A percentile compares a stretch with the other conserved stretches of the same genome.
These are phyloP conservation scores for Apiotrichum akiyoshidainum DNA, from an alignment of 1,284 basidiomycete genomes.

Conservation along the genomic window DNA sequence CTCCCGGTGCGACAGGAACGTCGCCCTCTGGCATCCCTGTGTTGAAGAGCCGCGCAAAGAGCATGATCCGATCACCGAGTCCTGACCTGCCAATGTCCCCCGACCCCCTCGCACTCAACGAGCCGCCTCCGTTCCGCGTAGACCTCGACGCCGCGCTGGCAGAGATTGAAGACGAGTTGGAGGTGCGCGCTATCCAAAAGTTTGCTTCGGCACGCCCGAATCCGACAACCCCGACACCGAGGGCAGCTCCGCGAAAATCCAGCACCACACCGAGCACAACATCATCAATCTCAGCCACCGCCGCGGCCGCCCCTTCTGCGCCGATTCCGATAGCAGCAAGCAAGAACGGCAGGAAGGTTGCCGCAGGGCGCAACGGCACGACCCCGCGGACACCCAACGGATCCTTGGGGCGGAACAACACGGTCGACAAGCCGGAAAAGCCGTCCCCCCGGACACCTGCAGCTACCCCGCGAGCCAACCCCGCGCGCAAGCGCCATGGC, in stretches of 20 bases:
- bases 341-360: no score
- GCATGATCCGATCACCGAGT: slow-evolving; percentile 11
- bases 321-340: no score
- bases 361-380: neutral
- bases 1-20: neutral
- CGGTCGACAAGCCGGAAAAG: neutral
- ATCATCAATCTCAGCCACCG: no score
- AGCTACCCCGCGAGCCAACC: neutral
- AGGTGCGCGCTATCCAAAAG: slow-evolving; percentile 16
- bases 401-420: neutral
- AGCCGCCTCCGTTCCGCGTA: slow-evolving; percentile 19
- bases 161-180: slow-evolving; percentile 23
- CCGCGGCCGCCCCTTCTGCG: no score
- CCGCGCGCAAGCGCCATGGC: slow-evolving; percentile 6
- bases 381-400: neutral
- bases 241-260: neutral
- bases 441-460: neutral
- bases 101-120: slow-evolving; percentile 1
- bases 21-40: slow-evolving; percentile 20
- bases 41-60: slow-evolving; percentile 16
- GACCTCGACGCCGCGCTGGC: slow-evolving; percentile 22
- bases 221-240: neutral
- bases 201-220: slow-evolving; percentile 13
- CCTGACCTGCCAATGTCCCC: slow-evolving; percentile 13
- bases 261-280: neutral